phyloP scores from a whole-genome alignment of 164 flowering plant genomes.

The Euptelea pleiosperma region DNA sequence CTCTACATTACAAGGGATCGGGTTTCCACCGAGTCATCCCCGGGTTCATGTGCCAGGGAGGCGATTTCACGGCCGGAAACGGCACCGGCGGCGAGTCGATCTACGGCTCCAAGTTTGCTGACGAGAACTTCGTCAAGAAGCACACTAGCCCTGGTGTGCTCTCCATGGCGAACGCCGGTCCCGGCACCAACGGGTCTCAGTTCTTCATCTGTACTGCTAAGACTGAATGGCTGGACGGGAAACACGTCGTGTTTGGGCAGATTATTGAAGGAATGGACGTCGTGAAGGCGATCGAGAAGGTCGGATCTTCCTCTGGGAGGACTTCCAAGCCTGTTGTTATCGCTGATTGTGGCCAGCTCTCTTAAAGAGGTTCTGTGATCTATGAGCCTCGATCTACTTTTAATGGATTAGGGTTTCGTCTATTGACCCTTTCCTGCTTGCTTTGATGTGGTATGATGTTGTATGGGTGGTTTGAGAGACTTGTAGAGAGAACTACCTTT shows the following conservation, averaged over 20 bases:
- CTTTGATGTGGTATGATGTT: no score
- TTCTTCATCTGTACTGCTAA: slow-evolving; percentile 42
- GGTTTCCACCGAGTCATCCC: slow-evolving; percentile 40
- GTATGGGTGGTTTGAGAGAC: no score
- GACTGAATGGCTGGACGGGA: slow-evolving; percentile 46
- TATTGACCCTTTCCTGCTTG: no score
- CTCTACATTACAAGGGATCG: slow-evolving; percentile 42
- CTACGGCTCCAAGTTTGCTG: slow-evolving; percentile 44
- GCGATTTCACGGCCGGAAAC: slow-evolving; percentile 43
- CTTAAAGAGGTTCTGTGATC: slow-evolving; percentile 4
- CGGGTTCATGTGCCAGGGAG: slow-evolving; percentile 45
- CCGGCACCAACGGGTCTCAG: slow-evolving; percentile 43
- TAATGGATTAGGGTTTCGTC: slow-evolving; percentile 2
- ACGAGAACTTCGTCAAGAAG: slow-evolving; percentile 49
- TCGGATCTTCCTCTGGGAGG: slow-evolving; percentile 29
- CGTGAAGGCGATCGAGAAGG: slow-evolving; percentile 41
- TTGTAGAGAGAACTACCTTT: no score
- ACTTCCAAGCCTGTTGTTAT: slow-evolving; percentile 28
- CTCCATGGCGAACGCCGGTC: slow-evolving; percentile 52
- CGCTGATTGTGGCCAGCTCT: slow-evolving; percentile 44
- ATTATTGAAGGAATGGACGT: slow-evolving; percentile 42
- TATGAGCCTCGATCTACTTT: no score
- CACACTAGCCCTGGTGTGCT: slow-evolving; percentile 49
- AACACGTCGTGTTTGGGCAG: slow-evolving; percentile 45
- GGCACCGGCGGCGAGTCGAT: slow-evolving; percentile 50